A percentile compares a stretch with the other conserved stretches of the same genome.
phyloP scores from a whole-genome alignment of 2,329 filamentous ascomycete genomes.

The Microdochium nivale region DNA sequence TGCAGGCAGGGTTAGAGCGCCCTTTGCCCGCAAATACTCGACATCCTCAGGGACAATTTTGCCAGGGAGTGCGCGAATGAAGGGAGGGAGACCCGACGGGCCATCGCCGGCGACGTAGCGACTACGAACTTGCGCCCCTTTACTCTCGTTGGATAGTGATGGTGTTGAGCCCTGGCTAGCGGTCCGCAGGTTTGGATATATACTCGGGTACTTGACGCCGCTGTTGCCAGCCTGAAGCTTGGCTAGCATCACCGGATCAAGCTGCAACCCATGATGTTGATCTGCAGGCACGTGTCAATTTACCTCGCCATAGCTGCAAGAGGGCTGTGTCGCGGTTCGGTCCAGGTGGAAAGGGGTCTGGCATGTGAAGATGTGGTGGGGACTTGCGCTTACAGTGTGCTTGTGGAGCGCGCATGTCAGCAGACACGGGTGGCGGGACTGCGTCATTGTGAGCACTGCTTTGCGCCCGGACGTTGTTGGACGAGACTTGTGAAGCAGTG shows the following conservation, averaged over 20 bases:
- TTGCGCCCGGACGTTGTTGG: slow-evolving; percentile 2
- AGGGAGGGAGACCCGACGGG: slow-evolving; percentile 49
- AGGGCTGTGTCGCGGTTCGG: not conserved
- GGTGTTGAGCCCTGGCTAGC: slow-evolving; percentile 13
- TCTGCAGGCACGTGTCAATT: slow-evolving; percentile 20
- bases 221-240: slow-evolving; percentile 16
- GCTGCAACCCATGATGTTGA: slow-evolving; percentile 15
- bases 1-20: slow-evolving; percentile 70
- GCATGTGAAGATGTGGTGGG: not conserved
- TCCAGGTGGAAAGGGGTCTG: not conserved
- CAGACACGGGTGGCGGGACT: slow-evolving; percentile 9
- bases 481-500: slow-evolving; percentile 14
- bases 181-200: slow-evolving; percentile 20
- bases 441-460: slow-evolving; percentile 9
- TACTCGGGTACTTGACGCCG: slow-evolving; percentile 18
- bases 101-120: slow-evolving; percentile 39
- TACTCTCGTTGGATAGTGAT: slow-evolving; percentile 22
- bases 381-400: not conserved
- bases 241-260: slow-evolving; percentile 23
- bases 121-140: slow-evolving; percentile 32
- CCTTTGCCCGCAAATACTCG: slow-evolving; percentile 74
- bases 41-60: slow-evolving; percentile 77
- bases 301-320: slow-evolving; percentile 7
- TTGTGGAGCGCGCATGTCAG: not conserved
- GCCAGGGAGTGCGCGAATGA: slow-evolving; percentile 70